Percentiles rank a stretch among this genome's conserved stretches.
Evolutionary conservation across 2,329 filamentous ascomycete genomes (phyloP).

Genomic region (Phialophora tarda): DNA sequence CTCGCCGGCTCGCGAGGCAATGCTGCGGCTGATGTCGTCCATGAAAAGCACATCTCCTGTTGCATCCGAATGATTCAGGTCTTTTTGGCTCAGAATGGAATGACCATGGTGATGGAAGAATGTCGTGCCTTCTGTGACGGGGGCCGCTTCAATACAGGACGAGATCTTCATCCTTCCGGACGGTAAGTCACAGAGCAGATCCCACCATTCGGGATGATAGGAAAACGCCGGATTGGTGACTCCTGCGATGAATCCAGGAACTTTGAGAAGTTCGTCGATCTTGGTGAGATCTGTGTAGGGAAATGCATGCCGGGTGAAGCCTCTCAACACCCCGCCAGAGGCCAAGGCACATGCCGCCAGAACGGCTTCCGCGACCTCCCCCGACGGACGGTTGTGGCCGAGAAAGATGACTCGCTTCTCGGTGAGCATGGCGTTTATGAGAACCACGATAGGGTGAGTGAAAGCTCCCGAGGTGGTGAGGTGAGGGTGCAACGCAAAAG

Average conservation of each 20-base stretch:
- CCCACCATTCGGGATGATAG: constrained; percentile 97
- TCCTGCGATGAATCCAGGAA: constrained; percentile 95
- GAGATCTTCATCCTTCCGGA: constrained; percentile 95
- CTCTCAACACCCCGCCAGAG: constrained; percentile 87
- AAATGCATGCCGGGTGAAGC: constrained; percentile 95
- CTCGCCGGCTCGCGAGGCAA: constrained; percentile 84
- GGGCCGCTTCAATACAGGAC: constrained; percentile 79
- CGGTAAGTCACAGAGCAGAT: constrained; percentile 89
- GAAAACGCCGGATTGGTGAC: constrained; percentile 98
- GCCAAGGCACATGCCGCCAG: constrained; percentile 93
- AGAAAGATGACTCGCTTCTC: constrained; percentile 97
- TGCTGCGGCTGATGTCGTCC: constrained; percentile 80
- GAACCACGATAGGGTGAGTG: constrained; percentile 92
- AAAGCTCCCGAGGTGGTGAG: constrained; percentile 87
- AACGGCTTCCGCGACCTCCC: constrained; percentile 96
- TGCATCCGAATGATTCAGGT: constrained; percentile 59
- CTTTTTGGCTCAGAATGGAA: constrained; percentile 47
- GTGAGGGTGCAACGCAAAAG: constrained; percentile 86
- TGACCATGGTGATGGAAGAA: constrained; percentile 83
- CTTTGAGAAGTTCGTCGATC: constrained; percentile 92
- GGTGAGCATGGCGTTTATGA: constrained; percentile 91
- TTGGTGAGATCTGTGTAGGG: constrained; percentile 98
- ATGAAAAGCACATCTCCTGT: constrained; percentile 92
- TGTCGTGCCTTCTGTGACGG: constrained; percentile 79
- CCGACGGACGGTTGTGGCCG: constrained; percentile 91